Evolutionary conservation across 2,329 filamentous ascomycete species (phyloP), one percentile per base, ranked within the genome.

Genomic region (Botryosphaeria dothidea): DNA sequence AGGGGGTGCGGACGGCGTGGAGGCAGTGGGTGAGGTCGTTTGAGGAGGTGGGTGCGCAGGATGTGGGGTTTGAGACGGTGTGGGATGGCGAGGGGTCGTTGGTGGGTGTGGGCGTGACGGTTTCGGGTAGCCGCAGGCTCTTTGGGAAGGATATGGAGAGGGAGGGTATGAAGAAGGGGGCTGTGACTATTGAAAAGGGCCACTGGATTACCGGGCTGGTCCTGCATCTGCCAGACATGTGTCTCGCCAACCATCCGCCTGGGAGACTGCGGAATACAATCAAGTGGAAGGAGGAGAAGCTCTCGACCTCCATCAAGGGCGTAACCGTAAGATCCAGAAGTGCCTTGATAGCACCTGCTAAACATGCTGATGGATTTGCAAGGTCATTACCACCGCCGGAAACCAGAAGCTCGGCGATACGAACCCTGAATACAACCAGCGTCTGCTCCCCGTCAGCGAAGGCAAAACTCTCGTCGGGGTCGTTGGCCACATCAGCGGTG

Each of bases 21-120:
- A 61, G 46, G n/a, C 69, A 69, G 31, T 69, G 68, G 25, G 52
- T 71, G 13, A 58, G 66, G 61, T 68, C 68, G 5, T 68, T 68
- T 67, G 27, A 61, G 8, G 69, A 69, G 23, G 34, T 70, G 17
- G 45, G 3, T 34, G 31, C 31, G 2, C 9, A 15, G n/a, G 27
- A 51, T 15, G 68, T 60, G 41, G 63, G 66, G 23, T 65, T 71
- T 5, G 67, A 70, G n/a, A 66, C 69, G 4, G 69, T 69, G 41
- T 69, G 68, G 69, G 64, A 64, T 36, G 11, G 13, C 2, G 31
- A 67, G 3, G 57, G 52, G 4, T 25, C 25, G 8, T 52, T 70
- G 25, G 63, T 67, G 17, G 67, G 69, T 9, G 58, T 70, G 8
- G 64, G 62, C 2, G 52, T 68, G 8, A 60, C 29, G 7, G 65